A percentile compares a stretch with the other conserved stretches of the same genome.
Evolutionary conservation across 2,329 filamentous ascomycete genomes (phyloP).

Genomic region (Diaporthe eres): DNA sequence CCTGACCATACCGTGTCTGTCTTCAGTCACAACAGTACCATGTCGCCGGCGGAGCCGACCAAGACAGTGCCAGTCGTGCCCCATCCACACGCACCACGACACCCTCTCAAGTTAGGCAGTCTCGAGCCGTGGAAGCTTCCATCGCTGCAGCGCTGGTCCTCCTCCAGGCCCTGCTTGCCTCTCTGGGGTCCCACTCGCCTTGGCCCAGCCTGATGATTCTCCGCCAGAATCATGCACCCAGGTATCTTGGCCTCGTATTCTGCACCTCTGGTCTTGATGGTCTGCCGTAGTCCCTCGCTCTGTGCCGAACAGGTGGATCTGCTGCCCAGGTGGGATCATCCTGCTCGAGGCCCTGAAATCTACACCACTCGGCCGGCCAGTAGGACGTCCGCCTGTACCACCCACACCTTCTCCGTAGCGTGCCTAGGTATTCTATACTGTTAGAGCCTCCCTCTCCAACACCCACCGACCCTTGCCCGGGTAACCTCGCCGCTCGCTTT

Average conservation of each 20-base stretch:
- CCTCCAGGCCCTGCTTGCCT: slow-evolving; percentile 23
- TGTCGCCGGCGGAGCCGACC: not conserved
- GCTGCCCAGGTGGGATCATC: slow-evolving; percentile 27
- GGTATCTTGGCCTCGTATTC: slow-evolving; percentile 30
- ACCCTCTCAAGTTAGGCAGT: slow-evolving; percentile 23
- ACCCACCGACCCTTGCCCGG: not conserved
- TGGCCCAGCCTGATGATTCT: slow-evolving; percentile 16
- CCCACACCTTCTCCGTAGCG: slow-evolving; percentile 17
- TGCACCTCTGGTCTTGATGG: slow-evolving; percentile 30
- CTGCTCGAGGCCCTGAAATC: slow-evolving; percentile 28
- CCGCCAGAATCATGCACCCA: slow-evolving; percentile 34
- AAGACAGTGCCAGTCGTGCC: not conserved
- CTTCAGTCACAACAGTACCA: not conserved
- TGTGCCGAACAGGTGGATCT: slow-evolving; percentile 28
- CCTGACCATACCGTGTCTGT: slow-evolving; percentile 27
- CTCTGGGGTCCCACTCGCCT: not conserved
- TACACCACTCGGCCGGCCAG: slow-evolving; percentile 27
- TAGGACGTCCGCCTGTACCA: slow-evolving; percentile 5
- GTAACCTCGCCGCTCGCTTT: slow-evolving; percentile 26
- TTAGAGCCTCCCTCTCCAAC: slow-evolving; percentile 3
- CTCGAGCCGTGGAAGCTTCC: slow-evolving; percentile 1
- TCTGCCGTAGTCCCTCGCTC: slow-evolving; percentile 36
- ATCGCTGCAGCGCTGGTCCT: slow-evolving; percentile 8
- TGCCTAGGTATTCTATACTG: not conserved
- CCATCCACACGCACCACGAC: slow-evolving; percentile 6